Base-by-base conservation (phyloP, 2,329 filamentous ascomycete species). In the Colletotrichum nymphaeae region DNA sequence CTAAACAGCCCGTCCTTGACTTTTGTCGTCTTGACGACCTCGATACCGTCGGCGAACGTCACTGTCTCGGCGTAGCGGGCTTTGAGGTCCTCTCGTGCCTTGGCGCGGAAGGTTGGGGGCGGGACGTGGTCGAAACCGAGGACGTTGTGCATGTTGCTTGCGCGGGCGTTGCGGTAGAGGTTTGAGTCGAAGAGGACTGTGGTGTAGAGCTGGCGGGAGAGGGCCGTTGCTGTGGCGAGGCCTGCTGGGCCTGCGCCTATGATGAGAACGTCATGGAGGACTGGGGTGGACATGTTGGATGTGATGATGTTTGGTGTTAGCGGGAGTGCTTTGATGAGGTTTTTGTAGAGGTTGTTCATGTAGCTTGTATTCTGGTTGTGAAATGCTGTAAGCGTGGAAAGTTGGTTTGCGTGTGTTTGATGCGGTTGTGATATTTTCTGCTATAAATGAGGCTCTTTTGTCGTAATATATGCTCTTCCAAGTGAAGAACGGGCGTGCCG, bases 181-280 rank as follows among this genome's bases (percentile, higher is more conserved):
- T 83, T 82, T 4, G 84, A 86, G 79, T 89, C 87, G 68, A 90
- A 84, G 55, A 90, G 78, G 9, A 89, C 78, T 0, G 85, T 83
- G 2, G 80, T 85, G 72, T 86, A 83, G 22, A 84, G 81, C 56
- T 89, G 87, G 24, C 88, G 86, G 3, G 86, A 86, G 26, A 90
- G 83, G 53, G 81, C 80, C 30, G 83, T 82, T 35, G 88, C 83
- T 11, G 84, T 82, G 55, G 85, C 83, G 2, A 90, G 83, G 16
- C 88, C 88, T 1, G 86, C 84, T 4, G 88, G 87, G 2, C 88
- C 88, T 59, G 86, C 87, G 55, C 88, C 88, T 49, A 90, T 83
- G 72, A 90, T 82, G 66, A 90, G 84, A 26, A 84, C 86, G 77
- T 89, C 88, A 78, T 86, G 87, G 72, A 83, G 75, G 63, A 52